These are phyloP conservation scores for Ganoderma lingzhi DNA, from an alignment of 1,284 basidiomycete species.

Conservation along the genomic window DNA sequence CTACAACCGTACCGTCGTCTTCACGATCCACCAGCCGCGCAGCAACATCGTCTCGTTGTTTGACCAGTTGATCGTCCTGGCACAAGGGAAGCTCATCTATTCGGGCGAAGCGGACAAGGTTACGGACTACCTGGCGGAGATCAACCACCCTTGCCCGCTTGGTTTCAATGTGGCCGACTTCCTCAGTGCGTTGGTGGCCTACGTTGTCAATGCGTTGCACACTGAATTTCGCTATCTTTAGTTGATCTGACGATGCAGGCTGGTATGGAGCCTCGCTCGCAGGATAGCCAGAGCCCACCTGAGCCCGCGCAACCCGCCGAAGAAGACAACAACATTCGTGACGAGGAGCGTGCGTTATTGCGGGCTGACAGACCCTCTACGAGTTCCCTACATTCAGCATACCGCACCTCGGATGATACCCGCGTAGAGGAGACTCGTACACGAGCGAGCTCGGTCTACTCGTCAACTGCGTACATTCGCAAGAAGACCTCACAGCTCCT, in stretches of 20 bases:
- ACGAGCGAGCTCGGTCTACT: constrained; percentile 54
- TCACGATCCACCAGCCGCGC: constrained; percentile 98
- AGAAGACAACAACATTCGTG: constrained; percentile 53
- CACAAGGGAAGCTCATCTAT: constrained; percentile 85
- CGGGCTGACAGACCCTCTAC: constrained; percentile 42
- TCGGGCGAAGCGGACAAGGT: constrained; percentile 80
- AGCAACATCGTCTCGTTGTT: constrained; percentile 97
- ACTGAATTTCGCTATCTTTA: constrained; percentile 36
- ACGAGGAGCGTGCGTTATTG: constrained; percentile 65
- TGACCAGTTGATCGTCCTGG: constrained; percentile 90
- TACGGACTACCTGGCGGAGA: constrained; percentile 81
- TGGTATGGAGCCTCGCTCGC: constrained; percentile 53
- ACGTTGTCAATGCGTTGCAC: background rate
- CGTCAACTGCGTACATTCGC: constrained; percentile 65
- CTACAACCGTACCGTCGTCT: constrained; percentile 95
- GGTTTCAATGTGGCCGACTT: constrained; percentile 98
- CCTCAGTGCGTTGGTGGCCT: constrained; percentile 72
- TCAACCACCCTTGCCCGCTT: constrained; percentile 88
- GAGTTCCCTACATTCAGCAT: constrained; percentile 46
- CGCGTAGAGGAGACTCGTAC: constrained; percentile 54
- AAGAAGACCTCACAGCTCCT: constrained; percentile 82
- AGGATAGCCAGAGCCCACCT: constrained; percentile 49
- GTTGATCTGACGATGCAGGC: constrained; percentile 91
- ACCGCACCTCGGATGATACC: constrained; percentile 9
- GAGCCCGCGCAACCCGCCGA: constrained; percentile 41